Conservation (phyloP, 345 rosid species). For the Gossypium sturtianum region DNA sequence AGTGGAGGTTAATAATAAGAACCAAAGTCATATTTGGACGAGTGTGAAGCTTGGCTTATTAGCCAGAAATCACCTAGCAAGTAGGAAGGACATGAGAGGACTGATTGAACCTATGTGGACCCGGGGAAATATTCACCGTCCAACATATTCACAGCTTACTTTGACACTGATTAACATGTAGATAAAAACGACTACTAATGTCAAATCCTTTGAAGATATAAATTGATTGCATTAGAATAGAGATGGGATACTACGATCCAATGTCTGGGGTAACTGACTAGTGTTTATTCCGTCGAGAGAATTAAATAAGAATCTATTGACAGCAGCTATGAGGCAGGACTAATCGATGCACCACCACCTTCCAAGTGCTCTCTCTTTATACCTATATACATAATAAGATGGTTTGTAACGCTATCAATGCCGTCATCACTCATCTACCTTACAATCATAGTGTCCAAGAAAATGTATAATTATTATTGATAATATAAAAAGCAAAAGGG, state of each 20-base stretch:
- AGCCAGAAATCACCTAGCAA: neutral
- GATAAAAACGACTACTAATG: neutral
- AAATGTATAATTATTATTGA: neutral
- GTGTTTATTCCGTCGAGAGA: no score
- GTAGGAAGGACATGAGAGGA: neutral
- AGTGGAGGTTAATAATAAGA: neutral
- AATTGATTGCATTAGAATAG: no score
- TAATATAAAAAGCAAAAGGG: neutral
- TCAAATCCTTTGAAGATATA: neutral
- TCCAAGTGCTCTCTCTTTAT: constrained; percentile 10
- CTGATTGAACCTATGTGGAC: neutral
- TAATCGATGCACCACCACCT: constrained; percentile 8
- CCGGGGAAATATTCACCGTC: neutral
- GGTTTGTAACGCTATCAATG: constrained; percentile 42
- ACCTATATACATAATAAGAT: constrained; percentile 14
- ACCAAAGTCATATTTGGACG: constrained; percentile 5
- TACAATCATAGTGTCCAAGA: constrained; percentile 23
- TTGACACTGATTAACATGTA: neutral
- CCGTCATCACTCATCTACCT: constrained; percentile 26
- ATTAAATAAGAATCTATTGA: no score
- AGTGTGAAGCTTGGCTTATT: neutral
- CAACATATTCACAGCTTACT: no score
- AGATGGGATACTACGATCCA: no score
- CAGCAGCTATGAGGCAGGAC: no score
- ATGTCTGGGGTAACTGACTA: no score